Evolutionary conservation across 1,139 yeast species (phyloP).

Genomic region (Kodamaea derodonti): DNA sequence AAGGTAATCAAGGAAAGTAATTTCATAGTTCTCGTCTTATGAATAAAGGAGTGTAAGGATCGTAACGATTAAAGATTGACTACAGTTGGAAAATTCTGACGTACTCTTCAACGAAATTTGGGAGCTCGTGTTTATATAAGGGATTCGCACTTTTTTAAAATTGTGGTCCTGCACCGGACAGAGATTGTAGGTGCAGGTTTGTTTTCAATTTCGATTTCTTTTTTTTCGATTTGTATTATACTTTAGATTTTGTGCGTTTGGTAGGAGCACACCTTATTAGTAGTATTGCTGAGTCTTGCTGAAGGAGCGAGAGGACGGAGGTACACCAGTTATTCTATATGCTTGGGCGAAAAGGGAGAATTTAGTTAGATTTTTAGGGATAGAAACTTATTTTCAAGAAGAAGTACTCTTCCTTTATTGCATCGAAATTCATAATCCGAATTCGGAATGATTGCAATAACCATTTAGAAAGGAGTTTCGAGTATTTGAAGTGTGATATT

Average conservation of each 20-base stretch:
- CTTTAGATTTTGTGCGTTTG: neutral
- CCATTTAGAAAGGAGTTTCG: no score
- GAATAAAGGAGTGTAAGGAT: conserved; percentile 5
- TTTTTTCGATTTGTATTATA: no score
- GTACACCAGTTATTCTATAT: no score
- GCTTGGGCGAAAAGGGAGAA: no score
- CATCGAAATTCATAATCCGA: no score
- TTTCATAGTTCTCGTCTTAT: conserved; percentile 10
- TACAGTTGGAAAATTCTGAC: conserved; percentile 14
- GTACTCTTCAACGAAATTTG: neutral
- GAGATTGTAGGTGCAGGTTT: neutral
- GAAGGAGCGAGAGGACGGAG: no score
- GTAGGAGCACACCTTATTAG: neutral
- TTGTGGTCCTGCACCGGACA: neutral
- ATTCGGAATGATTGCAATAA: no score
- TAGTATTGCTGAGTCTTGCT: no score
- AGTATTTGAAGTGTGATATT: no score
- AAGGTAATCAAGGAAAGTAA: conserved; percentile 17
- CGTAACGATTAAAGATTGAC: conserved; percentile 19
- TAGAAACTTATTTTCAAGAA: no score
- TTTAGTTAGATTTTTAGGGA: no score
- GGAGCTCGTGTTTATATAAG: neutral
- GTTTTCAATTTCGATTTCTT: neutral
- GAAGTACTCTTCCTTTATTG: no score
- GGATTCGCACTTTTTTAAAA: neutral